Percentiles rank a stretch among this genome's conserved stretches.
Conservation (phyloP, 768 basidiomycete genomes). For the Boletus barrowsii region DNA sequence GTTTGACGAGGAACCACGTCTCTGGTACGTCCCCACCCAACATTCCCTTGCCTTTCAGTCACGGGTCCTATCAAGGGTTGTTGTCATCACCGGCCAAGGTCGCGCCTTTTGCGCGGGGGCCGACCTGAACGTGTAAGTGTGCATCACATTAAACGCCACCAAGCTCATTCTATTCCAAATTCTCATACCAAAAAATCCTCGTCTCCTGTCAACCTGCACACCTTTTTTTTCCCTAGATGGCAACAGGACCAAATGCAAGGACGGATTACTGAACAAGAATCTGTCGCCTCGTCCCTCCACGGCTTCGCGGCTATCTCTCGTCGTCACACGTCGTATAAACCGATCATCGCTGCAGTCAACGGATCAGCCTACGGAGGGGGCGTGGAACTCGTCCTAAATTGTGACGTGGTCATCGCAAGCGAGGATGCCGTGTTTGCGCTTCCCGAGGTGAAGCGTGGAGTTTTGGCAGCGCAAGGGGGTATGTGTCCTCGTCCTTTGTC, state of each 20-base stretch:
- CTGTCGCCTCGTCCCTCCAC: slow-evolving; percentile 37
- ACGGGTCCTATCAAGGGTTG: slow-evolving; percentile 50
- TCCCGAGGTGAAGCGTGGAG: slow-evolving; percentile 77
- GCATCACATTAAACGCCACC: background rate
- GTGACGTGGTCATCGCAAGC: slow-evolving; percentile 71
- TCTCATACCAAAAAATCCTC: background rate
- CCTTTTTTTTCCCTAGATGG: slow-evolving; percentile 46
- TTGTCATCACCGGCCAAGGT: slow-evolving; percentile 70
- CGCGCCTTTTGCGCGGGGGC: slow-evolving; percentile 77
- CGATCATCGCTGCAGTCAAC: slow-evolving; percentile 77
- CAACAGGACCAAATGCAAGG: slow-evolving; percentile 48
- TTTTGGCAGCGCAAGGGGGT: slow-evolving; percentile 72
- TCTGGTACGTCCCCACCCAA: slow-evolving; percentile 53
- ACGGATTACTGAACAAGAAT: slow-evolving; percentile 42
- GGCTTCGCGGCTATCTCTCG: slow-evolving; percentile 77
- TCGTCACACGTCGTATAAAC: slow-evolving; percentile 58
- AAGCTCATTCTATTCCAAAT: background rate
- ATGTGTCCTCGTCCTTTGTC: slow-evolving; percentile 17
- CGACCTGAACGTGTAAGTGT: slow-evolving; percentile 67
- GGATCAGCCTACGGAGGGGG: slow-evolving; percentile 73
- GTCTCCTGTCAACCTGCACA: background rate
- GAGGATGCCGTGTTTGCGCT: slow-evolving; percentile 67
- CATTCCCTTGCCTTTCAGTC: background rate
- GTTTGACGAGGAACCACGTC: slow-evolving; percentile 67
- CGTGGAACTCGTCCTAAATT: slow-evolving; percentile 67